Conservation (phyloP, 83 land plant species). For the Diphasiastrum complanatum region DNA sequence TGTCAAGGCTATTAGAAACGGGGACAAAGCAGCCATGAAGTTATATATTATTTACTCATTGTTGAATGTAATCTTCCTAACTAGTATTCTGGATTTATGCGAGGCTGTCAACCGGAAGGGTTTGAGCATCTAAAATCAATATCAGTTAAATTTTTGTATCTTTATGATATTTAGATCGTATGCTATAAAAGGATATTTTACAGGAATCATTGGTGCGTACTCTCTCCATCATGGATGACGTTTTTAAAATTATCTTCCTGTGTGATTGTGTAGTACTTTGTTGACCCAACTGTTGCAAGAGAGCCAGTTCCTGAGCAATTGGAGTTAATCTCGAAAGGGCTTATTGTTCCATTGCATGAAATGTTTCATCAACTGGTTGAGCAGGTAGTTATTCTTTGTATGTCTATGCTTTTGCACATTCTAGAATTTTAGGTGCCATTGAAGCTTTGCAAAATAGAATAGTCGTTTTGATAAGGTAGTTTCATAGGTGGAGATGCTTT, state of each 20-base stretch:
- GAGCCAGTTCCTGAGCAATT: slow-evolving; percentile 78
- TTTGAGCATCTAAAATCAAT: neutral
- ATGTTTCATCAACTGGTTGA: slow-evolving; percentile 52
- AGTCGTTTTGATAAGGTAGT: neutral
- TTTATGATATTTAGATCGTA: neutral
- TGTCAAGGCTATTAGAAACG: too few relatives aligned
- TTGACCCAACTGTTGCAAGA: slow-evolving; percentile 67
- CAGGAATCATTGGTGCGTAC: too few relatives aligned
- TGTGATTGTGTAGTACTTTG: slow-evolving; percentile 54
- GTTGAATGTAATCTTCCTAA: neutral
- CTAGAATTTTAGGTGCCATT: neutral
- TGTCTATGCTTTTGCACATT: neutral
- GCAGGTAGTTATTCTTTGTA: slow-evolving; percentile 36
- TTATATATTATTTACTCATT: neutral
- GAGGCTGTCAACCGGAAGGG: neutral
- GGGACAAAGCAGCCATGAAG: neutral
- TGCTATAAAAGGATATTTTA: neutral
- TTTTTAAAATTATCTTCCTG: neutral
- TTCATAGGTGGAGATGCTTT: neutral
- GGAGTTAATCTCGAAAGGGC: slow-evolving; percentile 52
- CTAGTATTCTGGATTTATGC: neutral
- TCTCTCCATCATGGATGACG: neutral
- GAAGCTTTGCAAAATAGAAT: neutral
- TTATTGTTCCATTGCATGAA: slow-evolving; percentile 52
- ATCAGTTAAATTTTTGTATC: neutral